Base-by-base conservation (phyloP, 257 asterid genomes). In the Jaltomata sinuosa region DNA sequence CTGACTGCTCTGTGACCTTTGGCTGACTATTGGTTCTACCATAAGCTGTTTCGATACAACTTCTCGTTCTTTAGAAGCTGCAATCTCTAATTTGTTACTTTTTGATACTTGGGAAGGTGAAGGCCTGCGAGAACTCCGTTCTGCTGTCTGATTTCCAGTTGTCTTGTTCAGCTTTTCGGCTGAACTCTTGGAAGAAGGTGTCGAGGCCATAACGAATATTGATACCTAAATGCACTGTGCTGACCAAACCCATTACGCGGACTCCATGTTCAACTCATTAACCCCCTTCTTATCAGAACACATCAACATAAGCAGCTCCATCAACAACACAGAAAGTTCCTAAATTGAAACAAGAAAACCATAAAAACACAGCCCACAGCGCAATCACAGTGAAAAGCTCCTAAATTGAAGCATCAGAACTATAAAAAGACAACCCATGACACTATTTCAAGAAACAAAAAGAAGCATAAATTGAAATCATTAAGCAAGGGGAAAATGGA, bases 121-220 rank as follows among this genome's bases (percentile, higher is more conserved):
- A 47, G 83, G 82, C 85, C 78, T 84, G 61, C 78, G 74, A 49
- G 89, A 71, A 81, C 79, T 87, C 62, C 86, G 87, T n/a, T 80
- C 88, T 49, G 47, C 27, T 11, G 87, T 61, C 84, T 85, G 89
- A 85, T 85, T 91, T 52, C 80, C 89, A 55, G 86, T 86, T 22
- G 81, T 88, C 89, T 79, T 88, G 85, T 83, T 87, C 65, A 57
- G 90, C 88, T 89, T 92, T 64, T 84, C 92, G 5, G 88, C 72
- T 19, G 87, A 87, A 72, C 85, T 87, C 87, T 87, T 89, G 84
- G 61, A 62, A 62, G 83, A 83, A 38, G 90, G 80, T 49, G 89
- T 91, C 1, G 97, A 89, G 80, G 94, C 92, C 95, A 93, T 93
- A 83, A 76, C 40, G 77, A 52, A 78, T 82, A 64, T 52, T 68